These are phyloP conservation scores for Pythium aristosporum DNA, from an alignment of 352 stramenopile species.

Conservation along the genomic window DNA sequence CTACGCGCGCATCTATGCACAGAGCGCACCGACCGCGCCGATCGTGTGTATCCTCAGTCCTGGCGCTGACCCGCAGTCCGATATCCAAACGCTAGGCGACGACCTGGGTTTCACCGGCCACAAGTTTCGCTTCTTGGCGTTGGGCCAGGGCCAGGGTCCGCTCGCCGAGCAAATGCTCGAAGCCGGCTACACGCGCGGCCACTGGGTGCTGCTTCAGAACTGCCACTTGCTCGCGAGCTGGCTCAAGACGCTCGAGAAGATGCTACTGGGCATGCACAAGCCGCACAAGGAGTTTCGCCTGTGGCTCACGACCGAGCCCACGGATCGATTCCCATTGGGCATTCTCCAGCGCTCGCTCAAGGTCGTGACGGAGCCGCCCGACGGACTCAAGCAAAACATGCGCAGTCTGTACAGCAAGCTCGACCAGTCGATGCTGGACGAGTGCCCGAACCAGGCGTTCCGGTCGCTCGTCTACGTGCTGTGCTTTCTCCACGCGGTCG, in stretches of 20 bases:
- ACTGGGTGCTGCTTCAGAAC: conserved; percentile 95
- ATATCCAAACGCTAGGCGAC: conserved; percentile 93
- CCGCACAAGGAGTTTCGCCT: conserved; percentile 94
- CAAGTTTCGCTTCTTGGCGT: conserved; percentile 92
- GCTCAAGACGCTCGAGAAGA: conserved; percentile 93
- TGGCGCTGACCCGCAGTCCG: conserved; percentile 91
- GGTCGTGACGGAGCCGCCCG: conserved; percentile 94
- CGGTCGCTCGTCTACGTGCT: conserved; percentile 93
- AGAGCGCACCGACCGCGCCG: conserved; percentile 81
- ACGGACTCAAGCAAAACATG: conserved; percentile 97
- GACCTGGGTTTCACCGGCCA: conserved; percentile 89
- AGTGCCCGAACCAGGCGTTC: conserved; percentile 93
- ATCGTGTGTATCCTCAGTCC: conserved; percentile 96
- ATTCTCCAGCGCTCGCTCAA: conserved; percentile 95
- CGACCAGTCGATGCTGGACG: conserved; percentile 88
- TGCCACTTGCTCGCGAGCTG: conserved; percentile 94
- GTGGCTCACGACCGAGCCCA: conserved; percentile 95
- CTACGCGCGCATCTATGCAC: conserved; percentile 91
- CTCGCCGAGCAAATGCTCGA: conserved; percentile 95
- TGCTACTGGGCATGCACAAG: conserved; percentile 89
- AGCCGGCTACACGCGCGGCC: conserved; percentile 74
- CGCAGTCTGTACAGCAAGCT: conserved; percentile 91
- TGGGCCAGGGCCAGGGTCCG: conserved; percentile 93
- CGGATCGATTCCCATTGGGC: conserved; percentile 93
- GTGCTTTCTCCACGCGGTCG: conserved; percentile 95